Evolutionary conservation across 2,329 filamentous ascomycete genomes (phyloP).

Genomic region (Fusarium phyllophilum): DNA sequence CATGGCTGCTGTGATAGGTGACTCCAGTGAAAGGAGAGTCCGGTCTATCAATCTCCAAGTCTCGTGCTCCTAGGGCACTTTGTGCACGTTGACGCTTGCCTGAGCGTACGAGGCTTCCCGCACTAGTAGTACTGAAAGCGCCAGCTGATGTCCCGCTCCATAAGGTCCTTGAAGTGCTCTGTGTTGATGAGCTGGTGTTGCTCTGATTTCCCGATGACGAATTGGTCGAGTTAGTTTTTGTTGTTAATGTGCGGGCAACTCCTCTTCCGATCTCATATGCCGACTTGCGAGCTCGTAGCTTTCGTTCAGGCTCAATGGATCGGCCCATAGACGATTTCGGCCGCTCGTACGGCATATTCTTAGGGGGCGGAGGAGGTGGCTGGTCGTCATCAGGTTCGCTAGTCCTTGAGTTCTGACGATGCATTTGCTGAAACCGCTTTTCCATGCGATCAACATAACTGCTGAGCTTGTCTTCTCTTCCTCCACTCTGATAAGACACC

Average conservation of each 20-base stretch:
- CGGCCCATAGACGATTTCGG: constrained; percentile 69
- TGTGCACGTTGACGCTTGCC: constrained; percentile 70
- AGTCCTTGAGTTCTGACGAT: constrained; percentile 65
- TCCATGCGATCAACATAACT: constrained; percentile 96
- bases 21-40: constrained; percentile 77
- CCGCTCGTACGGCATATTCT: constrained; percentile 61
- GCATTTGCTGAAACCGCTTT: constrained; percentile 77
- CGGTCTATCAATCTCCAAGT: constrained; percentile 65
- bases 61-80: constrained; percentile 72
- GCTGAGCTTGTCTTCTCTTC: constrained; percentile 71
- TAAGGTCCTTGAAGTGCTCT: constrained; percentile 83
- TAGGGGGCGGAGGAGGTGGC: constrained; percentile 69
- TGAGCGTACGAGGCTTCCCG: constrained; percentile 88
- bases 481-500: constrained; percentile 53
- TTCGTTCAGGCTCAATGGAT: constrained; percentile 53
- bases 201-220: constrained; percentile 79
- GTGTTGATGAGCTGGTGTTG: constrained; percentile 77
- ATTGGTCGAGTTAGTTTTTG: constrained; percentile 85
- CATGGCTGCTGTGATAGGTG: constrained; percentile 93
- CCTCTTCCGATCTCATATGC: constrained; percentile 79
- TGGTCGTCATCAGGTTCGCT: constrained; percentile 58
- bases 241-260: constrained; percentile 84
- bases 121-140: constrained; percentile 93
- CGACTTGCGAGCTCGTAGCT: constrained; percentile 74
- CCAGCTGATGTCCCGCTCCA: constrained; percentile 95